phyloP scores from a whole-genome alignment of 2,329 filamentous ascomycete genomes.

The Colletotrichum somersetense region DNA sequence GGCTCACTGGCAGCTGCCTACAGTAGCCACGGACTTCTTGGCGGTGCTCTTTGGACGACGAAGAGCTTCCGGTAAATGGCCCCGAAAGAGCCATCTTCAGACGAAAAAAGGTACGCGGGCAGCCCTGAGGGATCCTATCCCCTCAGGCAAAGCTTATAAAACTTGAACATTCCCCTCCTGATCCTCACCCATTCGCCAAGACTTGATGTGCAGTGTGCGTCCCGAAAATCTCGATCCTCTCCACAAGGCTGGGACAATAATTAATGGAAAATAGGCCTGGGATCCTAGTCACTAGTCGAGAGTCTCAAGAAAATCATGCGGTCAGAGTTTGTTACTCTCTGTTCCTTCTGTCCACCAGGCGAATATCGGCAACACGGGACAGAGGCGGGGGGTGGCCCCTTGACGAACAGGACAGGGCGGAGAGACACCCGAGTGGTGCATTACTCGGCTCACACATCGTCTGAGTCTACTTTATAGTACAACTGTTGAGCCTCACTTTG shows the following conservation, averaged over 20 bases:
- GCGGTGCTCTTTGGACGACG: slow-evolving; percentile 8
- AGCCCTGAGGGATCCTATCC: not conserved
- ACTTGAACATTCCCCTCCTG: not conserved
- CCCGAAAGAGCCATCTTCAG: slow-evolving; percentile 7
- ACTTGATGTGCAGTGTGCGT: not conserved
- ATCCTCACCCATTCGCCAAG: not conserved
- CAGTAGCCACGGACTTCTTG: slow-evolving; percentile 18
- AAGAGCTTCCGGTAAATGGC: not conserved
- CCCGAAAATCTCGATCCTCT: slow-evolving; percentile 10
- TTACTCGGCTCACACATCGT: not conserved
- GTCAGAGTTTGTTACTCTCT: slow-evolving; percentile 7
- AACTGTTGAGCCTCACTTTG: not conserved
- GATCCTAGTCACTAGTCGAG: slow-evolving; percentile 15
- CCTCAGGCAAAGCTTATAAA: not conserved
- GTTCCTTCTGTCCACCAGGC: not conserved
- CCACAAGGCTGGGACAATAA: slow-evolving; percentile 21
- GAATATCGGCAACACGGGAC: not conserved
- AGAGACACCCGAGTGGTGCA: not conserved
- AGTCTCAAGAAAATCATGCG: slow-evolving; percentile 9
- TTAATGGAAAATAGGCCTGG: slow-evolving; percentile 5
- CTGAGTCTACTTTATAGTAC: not conserved
- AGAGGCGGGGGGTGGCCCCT: not conserved
- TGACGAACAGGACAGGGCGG: not conserved
- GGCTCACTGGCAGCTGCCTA: slow-evolving; percentile 11
- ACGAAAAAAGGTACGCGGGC: not conserved